Percentiles rank a stretch among this genome's conserved stretches.
Evolutionary conservation across 495 filamentous ascomycete species (phyloP).

Genomic region (Neurospora sp.): DNA sequence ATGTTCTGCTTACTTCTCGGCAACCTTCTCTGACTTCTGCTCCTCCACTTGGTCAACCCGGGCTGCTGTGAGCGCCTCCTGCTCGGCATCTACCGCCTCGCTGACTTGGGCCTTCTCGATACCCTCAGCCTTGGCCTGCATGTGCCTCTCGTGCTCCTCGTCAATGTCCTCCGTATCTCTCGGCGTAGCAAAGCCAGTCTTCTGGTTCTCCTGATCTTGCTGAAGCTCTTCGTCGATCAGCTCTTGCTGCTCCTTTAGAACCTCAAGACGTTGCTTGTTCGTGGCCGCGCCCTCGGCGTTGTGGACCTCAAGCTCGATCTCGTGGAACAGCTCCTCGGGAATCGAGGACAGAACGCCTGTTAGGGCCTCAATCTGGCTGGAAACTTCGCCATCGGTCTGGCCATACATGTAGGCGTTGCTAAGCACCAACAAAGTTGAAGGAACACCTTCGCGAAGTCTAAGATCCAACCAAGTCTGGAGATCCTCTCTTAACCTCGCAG

Average conservation of each 20-base stretch:
- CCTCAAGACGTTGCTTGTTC: slow-evolving; percentile 98
- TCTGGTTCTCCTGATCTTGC: slow-evolving; percentile 69
- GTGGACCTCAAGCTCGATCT: slow-evolving; percentile 97
- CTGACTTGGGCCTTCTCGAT: slow-evolving; percentile 30
- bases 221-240: slow-evolving; percentile 95
- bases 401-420: slow-evolving; percentile 98
- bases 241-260: slow-evolving; percentile 96
- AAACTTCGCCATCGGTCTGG: slow-evolving; percentile 70
- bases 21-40: slow-evolving; percentile 5
- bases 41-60: slow-evolving; percentile 15
- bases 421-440: slow-evolving; percentile 87
- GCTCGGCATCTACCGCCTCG: slow-evolving; percentile 36
- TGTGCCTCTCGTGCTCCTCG: slow-evolving; percentile 42
- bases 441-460: slow-evolving; percentile 82
- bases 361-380: slow-evolving; percentile 86
- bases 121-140: slow-evolving; percentile 26
- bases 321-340: slow-evolving; percentile 97
- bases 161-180: slow-evolving; percentile 85
- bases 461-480: slow-evolving; percentile 92
- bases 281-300: slow-evolving; percentile 94
- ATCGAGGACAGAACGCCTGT: slow-evolving; percentile 87
- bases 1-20: background rate
- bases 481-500: slow-evolving; percentile 79
- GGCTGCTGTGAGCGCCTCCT: slow-evolving; percentile 19
- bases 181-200: slow-evolving; percentile 56